Percentiles rank a stretch among this genome's conserved stretches.
These are phyloP conservation scores for Chlorella ohadii DNA, from an alignment of 139 green algal genomes.

Conservation along the genomic window DNA sequence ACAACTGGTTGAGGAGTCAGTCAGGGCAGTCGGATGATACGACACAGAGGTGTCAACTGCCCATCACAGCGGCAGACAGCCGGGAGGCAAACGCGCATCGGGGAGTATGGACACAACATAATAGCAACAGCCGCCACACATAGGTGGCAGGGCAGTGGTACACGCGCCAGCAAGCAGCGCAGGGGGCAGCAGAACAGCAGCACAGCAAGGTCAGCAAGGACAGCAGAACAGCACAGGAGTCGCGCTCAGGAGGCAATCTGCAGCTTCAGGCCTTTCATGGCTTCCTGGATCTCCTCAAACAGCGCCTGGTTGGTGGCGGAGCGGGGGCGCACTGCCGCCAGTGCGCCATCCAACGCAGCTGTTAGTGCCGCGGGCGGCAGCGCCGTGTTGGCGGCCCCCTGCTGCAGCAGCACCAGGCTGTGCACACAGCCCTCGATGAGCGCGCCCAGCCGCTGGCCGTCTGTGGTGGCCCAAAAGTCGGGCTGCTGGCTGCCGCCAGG, in stretches of 20 bases:
- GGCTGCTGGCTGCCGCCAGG: neutral
- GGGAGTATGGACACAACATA: too few species aligned
- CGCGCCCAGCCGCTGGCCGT: conserved; percentile 11
- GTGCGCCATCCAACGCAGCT: conserved; percentile 14
- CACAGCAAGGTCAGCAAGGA: neutral
- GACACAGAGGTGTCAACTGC: too few species aligned
- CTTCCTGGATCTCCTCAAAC: conserved; percentile 11
- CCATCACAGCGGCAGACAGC: too few species aligned
- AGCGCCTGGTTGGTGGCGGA: neutral
- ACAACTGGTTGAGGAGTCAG: too few species aligned
- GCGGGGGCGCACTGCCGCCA: conserved; percentile 4
- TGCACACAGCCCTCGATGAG: conserved; percentile 36
- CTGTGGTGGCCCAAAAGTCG: neutral
- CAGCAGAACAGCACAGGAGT: neutral
- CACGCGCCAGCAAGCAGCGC: too few species aligned
- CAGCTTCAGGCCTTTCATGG: conserved; percentile 14
- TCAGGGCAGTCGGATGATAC: too few species aligned
- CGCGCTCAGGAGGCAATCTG: conserved; percentile 8
- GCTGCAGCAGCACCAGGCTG: conserved; percentile 42
- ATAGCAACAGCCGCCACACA: too few species aligned
- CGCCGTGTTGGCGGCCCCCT: neutral
- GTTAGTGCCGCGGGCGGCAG: conserved; percentile 8
- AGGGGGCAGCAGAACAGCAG: too few species aligned
- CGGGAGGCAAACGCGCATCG: too few species aligned
- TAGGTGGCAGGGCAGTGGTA: too few species aligned